Percentiles rank a stretch among this genome's conserved stretches.
phyloP scores from a whole-genome alignment of 208 protist species.

The Crithidia mellificae region DNA sequence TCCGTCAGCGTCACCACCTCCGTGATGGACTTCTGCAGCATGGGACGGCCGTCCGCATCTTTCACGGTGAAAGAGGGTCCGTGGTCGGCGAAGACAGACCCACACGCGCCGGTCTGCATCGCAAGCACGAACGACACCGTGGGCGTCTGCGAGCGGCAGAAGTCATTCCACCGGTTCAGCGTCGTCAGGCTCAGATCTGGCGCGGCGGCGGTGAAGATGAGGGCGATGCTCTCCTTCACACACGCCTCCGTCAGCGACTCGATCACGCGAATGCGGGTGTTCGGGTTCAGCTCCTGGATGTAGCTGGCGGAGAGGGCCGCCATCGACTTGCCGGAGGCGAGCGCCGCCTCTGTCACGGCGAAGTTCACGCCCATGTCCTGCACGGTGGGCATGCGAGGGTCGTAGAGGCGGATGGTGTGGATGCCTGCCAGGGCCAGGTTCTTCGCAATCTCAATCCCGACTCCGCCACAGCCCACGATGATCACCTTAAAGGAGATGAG shows the following conservation, averaged over 20 bases:
- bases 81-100: slow-evolving; percentile 86
- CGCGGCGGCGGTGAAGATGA: slow-evolving; percentile 80
- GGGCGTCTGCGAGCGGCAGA: slow-evolving; percentile 63
- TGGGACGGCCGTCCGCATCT: slow-evolving; percentile 80
- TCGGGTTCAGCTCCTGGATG: slow-evolving; percentile 90
- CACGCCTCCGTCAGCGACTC: slow-evolving; percentile 54
- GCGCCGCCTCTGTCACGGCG: slow-evolving; percentile 64
- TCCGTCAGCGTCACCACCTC: slow-evolving; percentile 59
- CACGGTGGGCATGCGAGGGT: slow-evolving; percentile 50
- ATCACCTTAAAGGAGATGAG: slow-evolving; percentile 90
- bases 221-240: slow-evolving; percentile 49
- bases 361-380: slow-evolving; percentile 91
- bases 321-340: slow-evolving; percentile 54
- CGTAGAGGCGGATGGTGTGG: slow-evolving; percentile 81
- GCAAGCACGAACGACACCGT: slow-evolving; percentile 82
- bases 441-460: slow-evolving; percentile 92
- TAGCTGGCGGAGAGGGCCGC: slow-evolving; percentile 64
- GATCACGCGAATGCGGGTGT: slow-evolving; percentile 71
- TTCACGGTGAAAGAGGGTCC: slow-evolving; percentile 74
- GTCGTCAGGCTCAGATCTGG: slow-evolving; percentile 68
- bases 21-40: slow-evolving; percentile 78
- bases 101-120: slow-evolving; percentile 64
- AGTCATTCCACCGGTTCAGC: slow-evolving; percentile 73
- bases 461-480: slow-evolving; percentile 89
- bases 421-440: slow-evolving; percentile 90